These are phyloP conservation scores for Persicaria maculosa DNA, from an alignment of 148 eudicot species.

Conservation along the genomic window DNA sequence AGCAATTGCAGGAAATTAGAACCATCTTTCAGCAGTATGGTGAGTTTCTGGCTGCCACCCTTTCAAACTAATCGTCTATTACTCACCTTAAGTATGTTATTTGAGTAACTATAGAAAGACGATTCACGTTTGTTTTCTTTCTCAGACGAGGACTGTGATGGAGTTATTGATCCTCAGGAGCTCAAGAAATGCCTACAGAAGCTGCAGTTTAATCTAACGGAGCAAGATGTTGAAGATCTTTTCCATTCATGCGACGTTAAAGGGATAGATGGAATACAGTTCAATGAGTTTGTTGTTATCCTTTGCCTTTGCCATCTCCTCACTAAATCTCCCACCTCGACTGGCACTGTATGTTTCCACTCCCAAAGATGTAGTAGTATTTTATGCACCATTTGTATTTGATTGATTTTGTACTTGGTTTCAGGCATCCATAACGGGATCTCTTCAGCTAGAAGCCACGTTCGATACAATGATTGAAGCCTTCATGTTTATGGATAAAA, in stretches of 20 bases:
- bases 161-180: slow-evolving; percentile 44
- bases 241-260: slow-evolving; percentile 51
- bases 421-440: slow-evolving; percentile 34
- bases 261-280: slow-evolving; percentile 45
- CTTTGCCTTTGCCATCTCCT: slow-evolving; percentile 52
- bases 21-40: slow-evolving; percentile 48
- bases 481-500: slow-evolving; percentile 62
- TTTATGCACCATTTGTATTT: not conserved
- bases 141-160: slow-evolving; percentile 51
- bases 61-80: no score
- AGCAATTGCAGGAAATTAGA: slow-evolving; percentile 46
- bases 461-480: slow-evolving; percentile 51
- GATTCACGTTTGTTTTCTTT: not conserved
- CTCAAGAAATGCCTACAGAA: slow-evolving; percentile 44
- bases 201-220: slow-evolving; percentile 32
- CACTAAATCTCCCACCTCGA: slow-evolving; percentile 32
- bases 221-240: slow-evolving; percentile 54
- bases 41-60: slow-evolving; percentile 20
- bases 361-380: not conserved
- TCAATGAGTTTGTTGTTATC: slow-evolving; percentile 59
- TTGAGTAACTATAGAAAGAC: not conserved
- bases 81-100: no score
- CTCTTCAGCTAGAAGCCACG: slow-evolving; percentile 42
- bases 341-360: slow-evolving; percentile 20
- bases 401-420: slow-evolving; percentile 10